Evolutionary conservation across 441 rosid species (phyloP), one percentile per base, ranked within the genome.

Genomic region (Adansonia rubrostipa): DNA sequence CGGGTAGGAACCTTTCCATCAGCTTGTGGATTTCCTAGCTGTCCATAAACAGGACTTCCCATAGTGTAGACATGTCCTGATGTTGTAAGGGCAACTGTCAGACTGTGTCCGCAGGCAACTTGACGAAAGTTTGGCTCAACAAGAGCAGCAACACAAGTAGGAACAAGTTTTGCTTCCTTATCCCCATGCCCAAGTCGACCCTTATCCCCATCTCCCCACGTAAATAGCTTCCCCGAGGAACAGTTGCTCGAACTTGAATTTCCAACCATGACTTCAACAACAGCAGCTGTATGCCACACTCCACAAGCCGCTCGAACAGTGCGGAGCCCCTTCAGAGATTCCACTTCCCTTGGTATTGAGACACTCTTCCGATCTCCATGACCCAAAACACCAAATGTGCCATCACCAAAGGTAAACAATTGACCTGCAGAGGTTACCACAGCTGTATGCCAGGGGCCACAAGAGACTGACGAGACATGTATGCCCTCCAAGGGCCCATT

Each of bases 121-220:
- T 85, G 97, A 87, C 97, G 91, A 77, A 96, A 92, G 87, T 92
- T 96, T 42, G 99, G 96, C 56, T 94, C 98, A 79, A 92, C 97
- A 79, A 94, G 97, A 75, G 99, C 96, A 86, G 98, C 98, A 80
- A 94, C 97, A 81, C 93, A 94, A 51, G 96, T 96, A 71, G 99
- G 99, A 78, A 91, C 97, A 58, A 96, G 91, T 86, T 90, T 93
- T 74, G 95, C 81, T 82, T 94, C 99, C 90, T 89, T 96, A 86
- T 92, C 90, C 71, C 97, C 97, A 82, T 96, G 97, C 63, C 98
- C 98, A 82, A 96, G 98, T 74, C 95, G 90, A 58, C 95, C 92
- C 83, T 92, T 94, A 86, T 96, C 99, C 74, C 99, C 97, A 86
- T 96, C 99, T 47, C 98, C 99, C 97, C 97, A 96, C 15, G 96